Evolutionary conservation across 2,329 filamentous ascomycete genomes (phyloP).

Genomic region (Trichophyton simii): DNA sequence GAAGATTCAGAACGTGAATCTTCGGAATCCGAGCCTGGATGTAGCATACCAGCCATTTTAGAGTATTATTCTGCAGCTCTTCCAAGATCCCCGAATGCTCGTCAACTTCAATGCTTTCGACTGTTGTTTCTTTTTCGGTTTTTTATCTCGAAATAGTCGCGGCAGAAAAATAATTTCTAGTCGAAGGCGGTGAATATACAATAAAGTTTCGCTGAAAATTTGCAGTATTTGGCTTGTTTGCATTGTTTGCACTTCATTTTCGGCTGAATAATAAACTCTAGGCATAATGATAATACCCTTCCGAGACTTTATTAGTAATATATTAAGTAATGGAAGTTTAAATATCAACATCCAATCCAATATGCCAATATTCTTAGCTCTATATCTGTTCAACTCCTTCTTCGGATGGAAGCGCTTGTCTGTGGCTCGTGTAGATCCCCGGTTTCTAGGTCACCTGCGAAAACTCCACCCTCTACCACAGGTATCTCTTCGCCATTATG

Average conservation of each 20-base stretch:
- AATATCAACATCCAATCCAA: neutral
- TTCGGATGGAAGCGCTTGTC: slow-evolving; percentile 17
- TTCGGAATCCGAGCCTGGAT: neutral
- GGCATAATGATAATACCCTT: neutral
- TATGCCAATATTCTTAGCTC: neutral
- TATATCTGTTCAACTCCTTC: slow-evolving; percentile 21
- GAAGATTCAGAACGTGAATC: neutral
- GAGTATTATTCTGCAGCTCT: neutral
- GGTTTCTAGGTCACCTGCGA: slow-evolving; percentile 31
- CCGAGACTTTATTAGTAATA: neutral
- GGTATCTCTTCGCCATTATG: neutral
- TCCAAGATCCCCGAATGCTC: neutral
- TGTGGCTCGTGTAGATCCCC: slow-evolving; percentile 30
- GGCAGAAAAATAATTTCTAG: neutral
- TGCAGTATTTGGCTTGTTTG: neutral
- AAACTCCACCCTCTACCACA: slow-evolving; percentile 19
- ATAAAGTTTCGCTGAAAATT: neutral
- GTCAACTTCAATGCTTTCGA: neutral
- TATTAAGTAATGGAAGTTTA: too few relatives aligned
- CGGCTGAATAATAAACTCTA: neutral
- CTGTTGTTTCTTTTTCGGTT: neutral
- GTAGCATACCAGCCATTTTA: neutral
- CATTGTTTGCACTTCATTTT: neutral
- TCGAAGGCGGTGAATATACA: neutral
- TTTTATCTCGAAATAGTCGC: neutral